Evolutionary conservation across 352 stramenopile genomes (phyloP), one percentile per base, ranked within the genome.

Genomic region (Phytophthora cryptogea): DNA sequence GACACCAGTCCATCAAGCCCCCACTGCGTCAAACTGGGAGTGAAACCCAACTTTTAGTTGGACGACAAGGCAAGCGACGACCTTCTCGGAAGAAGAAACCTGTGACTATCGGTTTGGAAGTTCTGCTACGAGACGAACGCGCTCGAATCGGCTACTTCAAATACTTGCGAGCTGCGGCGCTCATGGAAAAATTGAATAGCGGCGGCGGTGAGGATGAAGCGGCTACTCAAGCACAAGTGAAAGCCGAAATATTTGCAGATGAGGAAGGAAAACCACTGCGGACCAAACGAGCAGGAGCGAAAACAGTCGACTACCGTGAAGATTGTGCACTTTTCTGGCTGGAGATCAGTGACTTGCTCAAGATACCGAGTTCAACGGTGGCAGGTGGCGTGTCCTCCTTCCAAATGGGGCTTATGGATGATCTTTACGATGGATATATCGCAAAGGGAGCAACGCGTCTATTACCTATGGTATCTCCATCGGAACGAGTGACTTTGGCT

Each of bases 281-380:
- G 10, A 51, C 3, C 14, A 58, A 54, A 39, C 32, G 49, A n/a
- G n/a, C 30, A 7, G 43, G 50, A 5, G 43, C 39, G 16, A 61
- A 68, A 26, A 77, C 74, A 3, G 50, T 56, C 16, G 70, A 86
- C 64, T 86, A 84, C 45, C 69, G 76, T 5, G 70, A 86, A 44
- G 67, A 89, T 54, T 89, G 79, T 31, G 79, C 80, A 8, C 43
- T 89, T n/a, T 89, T 87, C 37, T 89, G 79, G 79, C 64, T 89
- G 13, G 79, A 89, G 45, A 86, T 89, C 36, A 83, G 60, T 27
- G 79, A 87, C 27, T 42, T 89, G 35, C 69, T 89, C 27, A 89
- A 86, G 60, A 86, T 89, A 16, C 79, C 76, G 5, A 72, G 50
- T 5, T 66, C 56, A 1, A 63, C 63, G 3, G 50, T 50, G 14